phyloP scores from a whole-genome alignment of 1,284 basidiomycete species.

The Meira miltonrushii region DNA sequence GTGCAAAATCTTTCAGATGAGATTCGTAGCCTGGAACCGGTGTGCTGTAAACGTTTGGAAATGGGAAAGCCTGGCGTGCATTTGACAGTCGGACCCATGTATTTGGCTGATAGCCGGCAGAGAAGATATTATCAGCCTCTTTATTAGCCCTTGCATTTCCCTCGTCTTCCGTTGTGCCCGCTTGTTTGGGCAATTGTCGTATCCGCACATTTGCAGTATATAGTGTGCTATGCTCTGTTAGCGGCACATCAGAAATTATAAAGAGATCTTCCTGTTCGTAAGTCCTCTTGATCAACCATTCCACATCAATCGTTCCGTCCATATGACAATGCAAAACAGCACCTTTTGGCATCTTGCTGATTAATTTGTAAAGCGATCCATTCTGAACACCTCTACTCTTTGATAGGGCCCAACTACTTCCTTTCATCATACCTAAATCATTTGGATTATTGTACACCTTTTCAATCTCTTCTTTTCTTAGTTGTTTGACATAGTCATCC shows the following conservation, averaged over 20 bases:
- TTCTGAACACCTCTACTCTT: neutral
- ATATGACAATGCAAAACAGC: conserved; percentile 24
- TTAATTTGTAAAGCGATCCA: neutral
- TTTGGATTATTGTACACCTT: conserved; percentile 21
- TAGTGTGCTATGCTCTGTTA: conserved; percentile 18
- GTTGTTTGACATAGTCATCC: conserved; percentile 16
- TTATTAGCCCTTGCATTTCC: neutral
- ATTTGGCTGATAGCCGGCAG: conserved; percentile 20
- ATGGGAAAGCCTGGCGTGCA: conserved; percentile 23
- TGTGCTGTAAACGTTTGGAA: conserved; percentile 20
- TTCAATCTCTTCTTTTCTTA: conserved; percentile 19
- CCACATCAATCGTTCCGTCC: conserved; percentile 36
- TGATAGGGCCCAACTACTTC: neutral
- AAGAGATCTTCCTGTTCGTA: conserved; percentile 20
- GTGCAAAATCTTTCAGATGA: neutral
- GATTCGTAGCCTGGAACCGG: conserved; percentile 2
- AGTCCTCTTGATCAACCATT: conserved; percentile 25
- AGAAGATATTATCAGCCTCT: conserved; percentile 16
- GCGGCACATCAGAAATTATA: conserved; percentile 22
- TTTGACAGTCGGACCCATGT: conserved; percentile 28
- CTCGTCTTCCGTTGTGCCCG: conserved; percentile 9
- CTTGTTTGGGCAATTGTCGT: neutral
- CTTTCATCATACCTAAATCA: conserved; percentile 13
- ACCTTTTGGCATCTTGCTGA: conserved; percentile 7
- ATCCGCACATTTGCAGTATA: conserved; percentile 26